phyloP scores from a whole-genome alignment of 2,329 filamentous ascomycete species.

The Penicillium nordicum region DNA sequence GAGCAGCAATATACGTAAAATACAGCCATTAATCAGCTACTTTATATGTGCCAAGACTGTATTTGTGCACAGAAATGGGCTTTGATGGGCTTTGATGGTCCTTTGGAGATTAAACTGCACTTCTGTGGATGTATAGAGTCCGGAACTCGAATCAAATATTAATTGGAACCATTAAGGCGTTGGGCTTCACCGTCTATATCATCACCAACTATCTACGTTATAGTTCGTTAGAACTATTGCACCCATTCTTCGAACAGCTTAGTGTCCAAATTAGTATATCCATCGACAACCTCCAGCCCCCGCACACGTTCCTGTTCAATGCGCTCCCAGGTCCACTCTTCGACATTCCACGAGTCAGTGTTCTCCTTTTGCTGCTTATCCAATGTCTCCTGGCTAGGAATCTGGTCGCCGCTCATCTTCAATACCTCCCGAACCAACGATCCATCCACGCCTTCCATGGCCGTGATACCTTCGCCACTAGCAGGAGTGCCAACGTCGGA shows the following conservation, averaged over 20 bases:
- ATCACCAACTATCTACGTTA: background rate
- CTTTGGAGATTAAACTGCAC: background rate
- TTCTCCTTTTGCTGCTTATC: constrained; percentile 34
- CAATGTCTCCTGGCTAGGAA: constrained; percentile 26
- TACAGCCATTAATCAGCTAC: too few relatives aligned
- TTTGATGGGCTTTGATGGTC: too few relatives aligned
- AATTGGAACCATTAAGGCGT: background rate
- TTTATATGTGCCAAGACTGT: too few relatives aligned
- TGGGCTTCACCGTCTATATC: background rate
- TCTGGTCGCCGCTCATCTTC: constrained; percentile 31
- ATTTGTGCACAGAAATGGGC: too few relatives aligned
- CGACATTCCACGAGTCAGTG: constrained; percentile 31
- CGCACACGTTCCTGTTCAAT: constrained; percentile 57
- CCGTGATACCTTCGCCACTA: constrained; percentile 33
- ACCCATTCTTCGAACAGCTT: constrained; percentile 49
- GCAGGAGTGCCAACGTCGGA: constrained; percentile 33
- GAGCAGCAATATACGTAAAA: too few relatives aligned
- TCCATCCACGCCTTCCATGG: constrained; percentile 33
- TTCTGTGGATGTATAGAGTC: background rate
- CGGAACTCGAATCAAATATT: constrained; percentile 2
- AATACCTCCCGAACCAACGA: constrained; percentile 37
- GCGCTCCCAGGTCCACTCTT: constrained; percentile 58
- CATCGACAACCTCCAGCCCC: constrained; percentile 54
- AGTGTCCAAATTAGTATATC: constrained; percentile 54
- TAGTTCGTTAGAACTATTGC: constrained; percentile 1